These are phyloP conservation scores for Allium cepa DNA, from an alignment of 106 monocot species.

Conservation along the genomic window DNA sequence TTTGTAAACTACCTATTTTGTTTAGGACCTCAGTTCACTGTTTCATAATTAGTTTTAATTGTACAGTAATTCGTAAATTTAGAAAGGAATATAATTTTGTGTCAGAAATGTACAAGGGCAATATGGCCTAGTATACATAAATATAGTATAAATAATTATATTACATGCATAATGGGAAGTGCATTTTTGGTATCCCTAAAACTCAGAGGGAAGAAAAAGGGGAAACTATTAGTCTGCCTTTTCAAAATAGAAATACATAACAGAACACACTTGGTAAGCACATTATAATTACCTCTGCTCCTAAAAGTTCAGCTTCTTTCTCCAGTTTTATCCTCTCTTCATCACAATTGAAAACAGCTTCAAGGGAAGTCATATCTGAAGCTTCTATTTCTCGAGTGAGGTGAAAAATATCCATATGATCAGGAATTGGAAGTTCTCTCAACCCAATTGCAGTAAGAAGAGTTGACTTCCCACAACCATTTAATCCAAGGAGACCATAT, in stretches of 20 bases:
- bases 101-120: no score
- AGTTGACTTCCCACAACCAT: conserved; percentile 98
- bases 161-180: no score
- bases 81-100: no score
- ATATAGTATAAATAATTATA: no score
- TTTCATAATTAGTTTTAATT: no score
- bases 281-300: conserved; percentile 35
- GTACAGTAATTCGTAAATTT: no score
- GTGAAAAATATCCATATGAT: conserved; percentile 96
- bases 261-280: background rate
- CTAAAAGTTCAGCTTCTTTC: conserved; percentile 80
- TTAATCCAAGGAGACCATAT: conserved; percentile 92
- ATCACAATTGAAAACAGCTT: conserved; percentile 89
- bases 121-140: no score
- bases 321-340: conserved; percentile 81
- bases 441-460: conserved; percentile 74
- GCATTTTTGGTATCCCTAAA: no score
- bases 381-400: conserved; percentile 91
- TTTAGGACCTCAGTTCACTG: no score
- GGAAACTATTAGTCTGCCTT: no score
- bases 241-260: no score
- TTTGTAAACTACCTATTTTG: no score
- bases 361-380: conserved; percentile 87
- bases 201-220: background rate
- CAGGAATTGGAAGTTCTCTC: conserved; percentile 91